Percentiles rank a stretch among this genome's conserved stretches.
Conservation (phyloP, 2,329 filamentous ascomycete genomes). For the Cryphonectria radicalis region DNA sequence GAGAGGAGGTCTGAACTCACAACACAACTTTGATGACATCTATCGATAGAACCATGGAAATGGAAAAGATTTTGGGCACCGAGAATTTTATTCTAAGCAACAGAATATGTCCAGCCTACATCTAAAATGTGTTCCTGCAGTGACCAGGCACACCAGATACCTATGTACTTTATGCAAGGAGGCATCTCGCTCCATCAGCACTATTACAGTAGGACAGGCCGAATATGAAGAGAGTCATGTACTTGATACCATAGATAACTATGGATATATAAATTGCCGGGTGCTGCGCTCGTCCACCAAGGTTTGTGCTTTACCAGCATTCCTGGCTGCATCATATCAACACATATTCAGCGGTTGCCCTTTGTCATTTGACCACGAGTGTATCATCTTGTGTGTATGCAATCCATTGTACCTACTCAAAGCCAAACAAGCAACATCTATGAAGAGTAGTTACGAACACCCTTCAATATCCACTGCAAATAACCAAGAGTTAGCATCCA, state of each 20-base stretch:
- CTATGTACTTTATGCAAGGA: not conserved
- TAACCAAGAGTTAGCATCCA: conserved; percentile 28
- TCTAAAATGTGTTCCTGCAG: not conserved
- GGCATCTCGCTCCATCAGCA: not conserved
- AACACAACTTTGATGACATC: not conserved
- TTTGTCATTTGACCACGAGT: not conserved
- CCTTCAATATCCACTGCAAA: conserved; percentile 66
- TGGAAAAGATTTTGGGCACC: not conserved
- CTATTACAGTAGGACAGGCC: not conserved
- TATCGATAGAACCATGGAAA: not conserved
- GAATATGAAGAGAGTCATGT: not conserved
- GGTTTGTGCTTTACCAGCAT: not conserved
- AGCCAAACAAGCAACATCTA: not conserved
- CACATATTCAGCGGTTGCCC: not conserved
- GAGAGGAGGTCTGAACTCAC: not conserved
- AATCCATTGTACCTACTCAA: not conserved
- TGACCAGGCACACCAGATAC: not conserved
- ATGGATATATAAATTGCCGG: not conserved
- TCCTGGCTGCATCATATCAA: not conserved
- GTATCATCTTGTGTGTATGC: too few relatives aligned
- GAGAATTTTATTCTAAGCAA: not conserved
- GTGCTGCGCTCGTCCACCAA: not conserved
- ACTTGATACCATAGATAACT: not conserved
- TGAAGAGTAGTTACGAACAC: conserved; percentile 51
- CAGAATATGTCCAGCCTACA: not conserved